Conservation (phyloP, 495 filamentous ascomycete genomes). For the Xylaria cubensis region DNA sequence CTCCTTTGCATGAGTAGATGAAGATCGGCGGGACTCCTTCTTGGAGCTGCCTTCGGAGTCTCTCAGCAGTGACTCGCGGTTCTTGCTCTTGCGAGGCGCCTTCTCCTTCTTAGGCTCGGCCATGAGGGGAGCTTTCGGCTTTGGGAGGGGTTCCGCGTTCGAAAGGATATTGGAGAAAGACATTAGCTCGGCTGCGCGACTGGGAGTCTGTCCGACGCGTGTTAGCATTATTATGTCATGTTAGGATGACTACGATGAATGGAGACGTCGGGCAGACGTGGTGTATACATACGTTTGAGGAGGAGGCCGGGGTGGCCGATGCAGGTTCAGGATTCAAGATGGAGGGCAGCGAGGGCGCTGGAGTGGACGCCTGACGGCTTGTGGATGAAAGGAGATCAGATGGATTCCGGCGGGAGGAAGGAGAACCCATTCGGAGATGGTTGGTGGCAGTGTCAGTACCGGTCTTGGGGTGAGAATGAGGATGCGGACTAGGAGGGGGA, state of each 20-base stretch:
- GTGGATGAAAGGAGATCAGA: slow-evolving; percentile 49
- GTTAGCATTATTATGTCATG: slow-evolving; percentile 12
- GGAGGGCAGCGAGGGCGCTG: slow-evolving; percentile 47
- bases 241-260: not conserved
- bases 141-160: slow-evolving; percentile 66
- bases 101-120: slow-evolving; percentile 42
- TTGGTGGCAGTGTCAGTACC: slow-evolving; percentile 52
- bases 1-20: slow-evolving; percentile 52
- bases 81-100: slow-evolving; percentile 51
- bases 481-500: slow-evolving; percentile 60
- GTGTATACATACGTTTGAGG: slow-evolving; percentile 47
- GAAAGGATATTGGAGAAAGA: slow-evolving; percentile 90
- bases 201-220: slow-evolving; percentile 58
- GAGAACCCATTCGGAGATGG: slow-evolving; percentile 58
- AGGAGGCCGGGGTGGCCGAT: slow-evolving; percentile 37
- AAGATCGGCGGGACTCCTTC: slow-evolving; percentile 46
- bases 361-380: slow-evolving; percentile 52
- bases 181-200: slow-evolving; percentile 82
- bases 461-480: slow-evolving; percentile 55
- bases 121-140: slow-evolving; percentile 52
- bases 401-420: slow-evolving; percentile 48
- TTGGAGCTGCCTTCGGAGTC: slow-evolving; percentile 48
- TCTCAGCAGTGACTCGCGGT: slow-evolving; percentile 48
- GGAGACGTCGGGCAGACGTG: not conserved
- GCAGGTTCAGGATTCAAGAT: slow-evolving; percentile 55